phyloP scores from a whole-genome alignment of 169 alveolate species.

The Perkinsus olseni region DNA sequence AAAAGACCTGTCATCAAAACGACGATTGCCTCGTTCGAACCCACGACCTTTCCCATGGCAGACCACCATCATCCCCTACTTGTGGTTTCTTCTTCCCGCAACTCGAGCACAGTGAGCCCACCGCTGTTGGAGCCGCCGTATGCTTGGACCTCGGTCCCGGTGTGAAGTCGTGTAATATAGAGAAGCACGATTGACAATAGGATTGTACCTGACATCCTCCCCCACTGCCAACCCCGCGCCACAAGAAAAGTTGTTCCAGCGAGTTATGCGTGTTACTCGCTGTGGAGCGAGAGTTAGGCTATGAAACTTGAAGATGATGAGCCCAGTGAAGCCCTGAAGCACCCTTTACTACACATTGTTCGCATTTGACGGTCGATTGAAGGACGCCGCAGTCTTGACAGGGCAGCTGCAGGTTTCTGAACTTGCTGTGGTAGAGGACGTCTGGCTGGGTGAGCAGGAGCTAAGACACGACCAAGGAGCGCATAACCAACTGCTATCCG shows the following conservation, averaged over 20 bases:
- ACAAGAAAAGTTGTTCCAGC: too few species aligned
- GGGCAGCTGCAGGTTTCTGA: conserved; percentile 26
- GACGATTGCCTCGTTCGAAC: too few species aligned
- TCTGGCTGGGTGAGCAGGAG: conserved; percentile 33
- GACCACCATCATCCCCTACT: neutral
- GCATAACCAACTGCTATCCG: too few species aligned
- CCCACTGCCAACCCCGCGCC: too few species aligned
- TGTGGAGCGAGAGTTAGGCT: too few species aligned
- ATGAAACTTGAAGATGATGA: too few species aligned
- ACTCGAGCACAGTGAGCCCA: conserved; percentile 23
- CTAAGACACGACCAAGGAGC: neutral
- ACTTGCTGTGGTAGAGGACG: conserved; percentile 27
- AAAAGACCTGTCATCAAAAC: conserved; percentile 8
- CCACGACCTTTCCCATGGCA: too few species aligned
- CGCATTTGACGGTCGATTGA: conserved; percentile 32
- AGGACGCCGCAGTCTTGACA: conserved; percentile 24
- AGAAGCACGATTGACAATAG: conserved; percentile 29
- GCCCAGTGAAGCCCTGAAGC: too few species aligned
- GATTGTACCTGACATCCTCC: conserved; percentile 13
- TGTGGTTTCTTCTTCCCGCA: conserved; percentile 33
- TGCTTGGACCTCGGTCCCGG: conserved; percentile 11
- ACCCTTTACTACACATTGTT: conserved; percentile 26
- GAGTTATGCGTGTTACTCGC: too few species aligned
- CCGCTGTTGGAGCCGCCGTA: conserved; percentile 24
- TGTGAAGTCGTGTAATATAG: conserved; percentile 25